Evolutionary conservation across 2,329 filamentous ascomycete species (phyloP).

Genomic region (Plectosphaerella sp.): DNA sequence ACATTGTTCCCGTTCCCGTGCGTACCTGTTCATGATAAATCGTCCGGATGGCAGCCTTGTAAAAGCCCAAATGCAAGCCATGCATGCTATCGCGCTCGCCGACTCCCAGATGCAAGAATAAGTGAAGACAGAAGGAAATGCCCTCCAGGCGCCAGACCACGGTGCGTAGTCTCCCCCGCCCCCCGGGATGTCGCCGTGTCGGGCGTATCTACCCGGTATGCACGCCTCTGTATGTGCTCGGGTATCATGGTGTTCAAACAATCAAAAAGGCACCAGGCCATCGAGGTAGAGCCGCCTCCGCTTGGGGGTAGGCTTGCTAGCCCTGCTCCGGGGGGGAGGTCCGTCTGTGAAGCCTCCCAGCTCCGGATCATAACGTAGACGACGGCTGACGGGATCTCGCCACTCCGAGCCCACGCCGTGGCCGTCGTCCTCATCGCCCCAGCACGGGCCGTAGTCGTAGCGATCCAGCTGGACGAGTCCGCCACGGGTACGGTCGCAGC

Average conservation of each 20-base stretch:
- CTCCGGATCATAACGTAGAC: too few species aligned
- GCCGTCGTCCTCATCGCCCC: not conserved
- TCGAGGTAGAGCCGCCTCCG: conserved; percentile 8
- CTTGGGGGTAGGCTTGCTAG: not conserved
- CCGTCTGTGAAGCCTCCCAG: not conserved
- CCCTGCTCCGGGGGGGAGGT: not conserved
- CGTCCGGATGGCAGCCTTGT: not conserved
- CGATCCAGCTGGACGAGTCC: conserved; percentile 62
- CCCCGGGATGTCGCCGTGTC: too few species aligned
- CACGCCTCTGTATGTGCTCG: conserved; percentile 1
- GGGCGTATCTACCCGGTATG: not conserved
- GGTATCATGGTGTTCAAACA: conserved; percentile 4
- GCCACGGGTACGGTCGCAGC: conserved; percentile 60
- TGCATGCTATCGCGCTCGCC: not conserved
- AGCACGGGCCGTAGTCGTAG: conserved; percentile 20
- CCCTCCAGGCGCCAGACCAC: too few species aligned
- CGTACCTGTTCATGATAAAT: too few species aligned
- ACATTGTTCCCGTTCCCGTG: too few species aligned
- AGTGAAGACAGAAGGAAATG: too few species aligned
- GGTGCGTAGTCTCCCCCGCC: too few species aligned
- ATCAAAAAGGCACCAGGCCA: conserved; percentile 17
- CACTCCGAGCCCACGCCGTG: not conserved
- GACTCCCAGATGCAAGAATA: too few species aligned
- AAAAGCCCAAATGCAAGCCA: not conserved
- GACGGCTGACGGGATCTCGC: not conserved